phyloP scores from a whole-genome alignment of 1,284 basidiomycete genomes.

The Irpex sp. region DNA sequence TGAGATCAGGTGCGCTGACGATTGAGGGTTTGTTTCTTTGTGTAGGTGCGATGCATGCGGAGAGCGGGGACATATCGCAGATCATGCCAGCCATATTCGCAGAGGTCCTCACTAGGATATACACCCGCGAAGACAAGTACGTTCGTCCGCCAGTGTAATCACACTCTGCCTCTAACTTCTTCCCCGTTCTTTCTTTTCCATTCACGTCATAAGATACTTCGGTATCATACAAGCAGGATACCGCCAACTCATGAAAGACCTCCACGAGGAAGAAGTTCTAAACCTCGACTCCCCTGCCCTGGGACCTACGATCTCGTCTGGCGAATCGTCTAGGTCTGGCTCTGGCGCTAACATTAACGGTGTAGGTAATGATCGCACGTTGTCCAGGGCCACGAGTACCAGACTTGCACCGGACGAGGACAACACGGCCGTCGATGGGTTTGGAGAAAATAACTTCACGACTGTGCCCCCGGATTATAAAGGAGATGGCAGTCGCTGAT shows the following conservation, averaged over 20 bases:
- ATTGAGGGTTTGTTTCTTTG: neutral
- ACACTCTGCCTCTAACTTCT: neutral
- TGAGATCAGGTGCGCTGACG: neutral
- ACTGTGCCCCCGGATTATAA: conserved; percentile 16
- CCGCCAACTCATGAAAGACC: conserved; percentile 39
- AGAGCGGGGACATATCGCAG: conserved; percentile 53
- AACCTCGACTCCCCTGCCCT: conserved; percentile 12
- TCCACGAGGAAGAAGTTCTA: conserved; percentile 2
- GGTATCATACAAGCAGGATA: conserved; percentile 66
- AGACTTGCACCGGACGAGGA: conserved; percentile 5
- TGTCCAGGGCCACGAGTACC: conserved; percentile 24
- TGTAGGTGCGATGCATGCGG: conserved; percentile 25
- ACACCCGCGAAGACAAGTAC: conserved; percentile 52
- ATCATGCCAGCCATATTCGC: conserved; percentile 57
- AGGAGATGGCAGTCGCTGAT: neutral
- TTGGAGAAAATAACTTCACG: conserved; percentile 18
- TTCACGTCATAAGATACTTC: conserved; percentile 30
- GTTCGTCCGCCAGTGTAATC: neutral
- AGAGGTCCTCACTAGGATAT: conserved; percentile 60
- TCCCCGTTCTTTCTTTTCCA: neutral
- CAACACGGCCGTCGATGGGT: conserved; percentile 7
- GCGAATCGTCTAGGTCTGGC: neutral
- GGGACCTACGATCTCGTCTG: conserved; percentile 19
- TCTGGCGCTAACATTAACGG: neutral
- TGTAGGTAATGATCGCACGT: neutral